phyloP scores from a whole-genome alignment of 148 eudicot species.

The Nepenthes gracilis region DNA sequence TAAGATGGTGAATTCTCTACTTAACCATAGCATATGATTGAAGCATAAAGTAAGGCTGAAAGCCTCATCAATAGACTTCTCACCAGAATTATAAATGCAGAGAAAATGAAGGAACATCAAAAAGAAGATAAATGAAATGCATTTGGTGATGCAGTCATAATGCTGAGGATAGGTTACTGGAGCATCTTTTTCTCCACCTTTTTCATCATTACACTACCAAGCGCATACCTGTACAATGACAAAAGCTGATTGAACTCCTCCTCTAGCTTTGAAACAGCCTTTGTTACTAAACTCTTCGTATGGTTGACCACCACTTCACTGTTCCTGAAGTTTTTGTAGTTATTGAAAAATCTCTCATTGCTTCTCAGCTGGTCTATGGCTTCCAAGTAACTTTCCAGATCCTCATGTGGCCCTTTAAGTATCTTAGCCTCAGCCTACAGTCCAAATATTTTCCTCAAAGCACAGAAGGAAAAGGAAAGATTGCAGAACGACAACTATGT shows the following conservation, averaged over 20 bases:
- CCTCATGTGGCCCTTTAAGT: slow-evolving; percentile 95
- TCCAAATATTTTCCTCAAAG: slow-evolving; percentile 4
- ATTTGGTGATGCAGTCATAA: too few relatives aligned
- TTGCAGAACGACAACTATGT: neutral
- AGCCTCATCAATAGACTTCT: too few relatives aligned
- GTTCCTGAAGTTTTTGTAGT: slow-evolving; percentile 85
- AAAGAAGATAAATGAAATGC: too few relatives aligned
- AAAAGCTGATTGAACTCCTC: slow-evolving; percentile 87
- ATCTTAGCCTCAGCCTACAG: slow-evolving; percentile 90
- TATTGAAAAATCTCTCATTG: slow-evolving; percentile 65
- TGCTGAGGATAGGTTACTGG: too few relatives aligned
- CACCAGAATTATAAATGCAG: too few relatives aligned
- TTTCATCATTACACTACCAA: neutral
- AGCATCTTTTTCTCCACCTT: too few relatives aligned
- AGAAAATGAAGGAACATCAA: too few relatives aligned
- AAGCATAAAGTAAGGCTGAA: too few relatives aligned
- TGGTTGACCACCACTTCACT: slow-evolving; percentile 81
- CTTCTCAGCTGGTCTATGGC: slow-evolving; percentile 88
- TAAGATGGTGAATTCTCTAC: too few relatives aligned
- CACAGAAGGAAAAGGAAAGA: neutral
- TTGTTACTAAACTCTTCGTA: slow-evolving; percentile 64
- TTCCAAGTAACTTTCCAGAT: slow-evolving; percentile 89
- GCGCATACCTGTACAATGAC: slow-evolving; percentile 59
- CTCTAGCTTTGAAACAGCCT: slow-evolving; percentile 94
- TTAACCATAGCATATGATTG: too few relatives aligned